Conservation (phyloP, 176 grass and related monocot genomes). For the Ensete ventricosum region DNA sequence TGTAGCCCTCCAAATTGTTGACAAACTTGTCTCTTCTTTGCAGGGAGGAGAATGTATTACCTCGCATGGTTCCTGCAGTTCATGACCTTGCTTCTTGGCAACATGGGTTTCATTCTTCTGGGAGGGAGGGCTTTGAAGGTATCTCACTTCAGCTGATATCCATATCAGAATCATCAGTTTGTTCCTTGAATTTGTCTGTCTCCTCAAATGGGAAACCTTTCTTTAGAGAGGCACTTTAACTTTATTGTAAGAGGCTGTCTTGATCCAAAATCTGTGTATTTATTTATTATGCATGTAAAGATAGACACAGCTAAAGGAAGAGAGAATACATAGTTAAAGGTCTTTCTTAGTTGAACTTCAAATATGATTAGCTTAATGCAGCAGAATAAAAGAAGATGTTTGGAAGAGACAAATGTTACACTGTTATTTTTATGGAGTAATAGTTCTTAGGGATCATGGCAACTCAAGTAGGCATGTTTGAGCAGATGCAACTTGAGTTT, state of each 20-base stretch:
- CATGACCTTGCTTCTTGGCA: slow-evolving; percentile 50
- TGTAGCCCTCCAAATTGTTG: no score
- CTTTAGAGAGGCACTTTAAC: neutral
- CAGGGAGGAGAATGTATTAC: slow-evolving; percentile 70
- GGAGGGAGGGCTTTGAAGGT: slow-evolving; percentile 78
- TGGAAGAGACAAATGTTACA: no score
- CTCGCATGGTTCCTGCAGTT: slow-evolving; percentile 77
- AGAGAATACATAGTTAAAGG: no score
- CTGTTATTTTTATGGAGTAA: neutral
- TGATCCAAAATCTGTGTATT: neutral
- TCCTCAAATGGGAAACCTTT: neutral
- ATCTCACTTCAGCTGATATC: neutral
- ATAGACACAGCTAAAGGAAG: no score
- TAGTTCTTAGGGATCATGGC: neutral
- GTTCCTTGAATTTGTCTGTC: neutral
- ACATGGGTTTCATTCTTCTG: slow-evolving; percentile 77
- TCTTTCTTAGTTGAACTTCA: no score
- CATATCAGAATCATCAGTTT: no score
- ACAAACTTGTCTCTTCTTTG: neutral
- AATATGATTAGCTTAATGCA: no score
- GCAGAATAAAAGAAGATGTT: no score
- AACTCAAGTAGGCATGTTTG: no score
- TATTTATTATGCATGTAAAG: no score
- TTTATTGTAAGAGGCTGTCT: neutral
- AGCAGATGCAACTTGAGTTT: no score